Conservation (phyloP, 176 grass and related monocot genomes). For the Microstegium vimineum region DNA sequence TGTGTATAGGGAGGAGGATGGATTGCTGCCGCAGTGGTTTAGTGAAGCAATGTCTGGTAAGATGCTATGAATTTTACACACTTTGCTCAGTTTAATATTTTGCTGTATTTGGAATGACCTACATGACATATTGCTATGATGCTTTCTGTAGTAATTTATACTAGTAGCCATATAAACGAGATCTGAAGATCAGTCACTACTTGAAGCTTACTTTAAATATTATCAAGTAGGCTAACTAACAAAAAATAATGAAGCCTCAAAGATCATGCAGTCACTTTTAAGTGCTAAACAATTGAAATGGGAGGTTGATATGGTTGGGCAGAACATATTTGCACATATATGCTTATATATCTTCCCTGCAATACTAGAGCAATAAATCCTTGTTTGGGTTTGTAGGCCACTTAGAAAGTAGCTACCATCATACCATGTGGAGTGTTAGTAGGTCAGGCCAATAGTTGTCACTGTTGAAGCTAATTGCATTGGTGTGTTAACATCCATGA, state of each 20-base stretch:
- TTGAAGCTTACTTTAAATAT: background rate
- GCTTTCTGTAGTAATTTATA: background rate
- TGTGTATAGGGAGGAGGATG: constrained; percentile 48
- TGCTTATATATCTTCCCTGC: background rate
- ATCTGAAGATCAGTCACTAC: background rate
- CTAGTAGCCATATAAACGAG: background rate
- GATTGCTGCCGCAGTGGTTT: constrained; percentile 64
- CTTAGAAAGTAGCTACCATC: background rate
- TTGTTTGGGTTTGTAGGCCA: background rate
- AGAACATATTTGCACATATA: constrained; percentile 4
- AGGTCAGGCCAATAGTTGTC: background rate
- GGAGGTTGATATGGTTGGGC: background rate
- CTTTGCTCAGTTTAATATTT: background rate
- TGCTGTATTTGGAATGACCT: background rate
- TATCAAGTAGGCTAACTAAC: background rate
- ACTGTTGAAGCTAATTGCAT: background rate
- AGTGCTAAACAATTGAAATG: background rate
- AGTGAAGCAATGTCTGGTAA: constrained; percentile 75
- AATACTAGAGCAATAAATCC: background rate
- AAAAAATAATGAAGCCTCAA: background rate
- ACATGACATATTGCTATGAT: background rate
- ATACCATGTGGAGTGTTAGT: background rate
- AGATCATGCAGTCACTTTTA: background rate
- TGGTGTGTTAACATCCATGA: background rate
- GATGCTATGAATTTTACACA: background rate